Conservation (phyloP, 2,329 filamentous ascomycete species). For the Coleophoma crateriformis region DNA sequence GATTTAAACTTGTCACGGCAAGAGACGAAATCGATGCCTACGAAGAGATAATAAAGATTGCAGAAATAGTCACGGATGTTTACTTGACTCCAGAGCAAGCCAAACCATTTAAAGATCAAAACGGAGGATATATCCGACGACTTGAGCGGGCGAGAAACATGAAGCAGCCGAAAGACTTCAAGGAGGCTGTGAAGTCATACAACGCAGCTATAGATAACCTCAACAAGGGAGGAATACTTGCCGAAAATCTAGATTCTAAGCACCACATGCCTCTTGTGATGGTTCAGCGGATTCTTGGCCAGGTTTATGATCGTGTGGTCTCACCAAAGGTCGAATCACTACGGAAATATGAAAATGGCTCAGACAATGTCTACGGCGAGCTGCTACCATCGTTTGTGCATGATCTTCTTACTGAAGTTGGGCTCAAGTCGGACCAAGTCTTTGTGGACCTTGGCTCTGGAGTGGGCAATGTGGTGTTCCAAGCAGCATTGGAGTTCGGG, state of each 20-base stretch:
- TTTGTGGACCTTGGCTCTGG: constrained; percentile 95
- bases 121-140: constrained; percentile 68
- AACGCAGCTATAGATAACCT: constrained; percentile 65
- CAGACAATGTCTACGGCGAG: constrained; percentile 93
- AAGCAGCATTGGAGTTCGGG: constrained; percentile 87
- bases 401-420: constrained; percentile 70
- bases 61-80: constrained; percentile 64
- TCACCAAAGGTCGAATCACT: constrained; percentile 82
- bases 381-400: constrained; percentile 80
- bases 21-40: constrained; percentile 75
- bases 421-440: constrained; percentile 74
- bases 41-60: constrained; percentile 65
- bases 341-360: constrained; percentile 80
- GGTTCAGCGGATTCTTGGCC: constrained; percentile 74
- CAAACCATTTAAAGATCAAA: constrained; percentile 63
- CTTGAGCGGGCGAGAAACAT: constrained; percentile 59
- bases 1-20: constrained; percentile 72
- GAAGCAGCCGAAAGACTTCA: constrained; percentile 62
- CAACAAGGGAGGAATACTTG: constrained; percentile 65
- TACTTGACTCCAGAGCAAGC: constrained; percentile 72
- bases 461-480: constrained; percentile 91
- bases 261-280: constrained; percentile 66
- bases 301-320: constrained; percentile 89
- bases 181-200: constrained; percentile 67
- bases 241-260: constrained; percentile 63